Base-by-base conservation (phyloP, 1,284 basidiomycete genomes). In the Leccinum ponderosum region DNA sequence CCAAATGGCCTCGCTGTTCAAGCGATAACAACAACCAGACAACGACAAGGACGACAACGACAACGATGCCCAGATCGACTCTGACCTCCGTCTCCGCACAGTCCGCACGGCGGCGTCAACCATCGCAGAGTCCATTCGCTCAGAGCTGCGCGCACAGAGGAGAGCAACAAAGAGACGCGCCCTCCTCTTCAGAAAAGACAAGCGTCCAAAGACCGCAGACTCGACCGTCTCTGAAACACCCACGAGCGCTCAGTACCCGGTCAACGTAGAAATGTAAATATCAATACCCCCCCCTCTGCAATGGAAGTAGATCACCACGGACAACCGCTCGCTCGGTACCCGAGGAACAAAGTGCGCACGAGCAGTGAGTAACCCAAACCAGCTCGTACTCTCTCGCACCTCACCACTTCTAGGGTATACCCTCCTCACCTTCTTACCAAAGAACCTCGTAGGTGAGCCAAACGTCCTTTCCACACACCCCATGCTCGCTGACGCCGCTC, bases 321-420 rank as follows among this genome's bases (percentile, higher is more conserved):
- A 33, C 93, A 98, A 64, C 95, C 95, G 1, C 76, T 84, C 53
- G 85, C 80, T 39, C 83, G 84, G 29, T 98, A 96, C 77, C 86
- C 87, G 35, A 82, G 96, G 67, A 98, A 98, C 77, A 98, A 98
- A 84, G 95, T 98, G 62, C 84, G 93, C 69, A 98, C 96, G 51
- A 92, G 90, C 67, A 97, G 91, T 93, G 75, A 77, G 91, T 88
- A 48, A 22, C 17, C 25, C 8, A 31, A 0, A 5, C 20, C 14
- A 37, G 48, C 39, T 47, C 20, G 20, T 22, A 14, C 44, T 7
- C 44, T 14, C n/a, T 44, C 50, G 4, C 20, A 12, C 20, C 20
- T 48, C 44, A 22, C 44, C 20, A 1, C 6, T 14, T 48, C 20
- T 14, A 48, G 25, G 44, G 44, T 48, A 48, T 48, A 48, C 44